These are phyloP conservation scores for Trichosporon coremiiforme DNA, from an alignment of 1,284 basidiomycete genomes.

Conservation along the genomic window DNA sequence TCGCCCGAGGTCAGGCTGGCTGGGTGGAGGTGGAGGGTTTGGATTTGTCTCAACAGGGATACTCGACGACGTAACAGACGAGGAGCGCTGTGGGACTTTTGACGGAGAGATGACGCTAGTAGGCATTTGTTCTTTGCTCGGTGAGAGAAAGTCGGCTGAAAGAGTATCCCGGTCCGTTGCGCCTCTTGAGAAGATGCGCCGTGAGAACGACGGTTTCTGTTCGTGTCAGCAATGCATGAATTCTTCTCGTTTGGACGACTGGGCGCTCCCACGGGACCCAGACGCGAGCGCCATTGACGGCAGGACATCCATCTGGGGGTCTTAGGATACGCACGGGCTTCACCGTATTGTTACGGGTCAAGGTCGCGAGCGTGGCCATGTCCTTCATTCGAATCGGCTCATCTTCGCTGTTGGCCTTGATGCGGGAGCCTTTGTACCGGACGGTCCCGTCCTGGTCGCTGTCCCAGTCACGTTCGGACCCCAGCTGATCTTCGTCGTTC, in stretches of 20 bases:
- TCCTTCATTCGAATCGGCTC: conserved; percentile 43
- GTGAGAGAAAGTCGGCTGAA: conserved; percentile 13
- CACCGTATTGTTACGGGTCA: conserved; percentile 27
- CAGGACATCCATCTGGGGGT: background rate
- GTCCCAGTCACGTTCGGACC: conserved; percentile 22
- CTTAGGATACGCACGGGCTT: conserved; percentile 29
- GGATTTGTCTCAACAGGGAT: background rate
- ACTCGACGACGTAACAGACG: conserved; percentile 23
- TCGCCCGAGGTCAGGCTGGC: background rate
- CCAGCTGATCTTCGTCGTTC: conserved; percentile 21
- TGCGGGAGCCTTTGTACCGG: conserved; percentile 31
- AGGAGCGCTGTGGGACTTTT: conserved; percentile 26
- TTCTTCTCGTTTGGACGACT: conserved; percentile 4
- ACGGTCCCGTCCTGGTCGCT: conserved; percentile 35
- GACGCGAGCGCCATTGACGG: background rate
- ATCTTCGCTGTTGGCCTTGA: conserved; percentile 25
- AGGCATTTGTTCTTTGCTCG: background rate
- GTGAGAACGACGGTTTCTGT: conserved; percentile 31
- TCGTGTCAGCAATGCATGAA: conserved; percentile 7
- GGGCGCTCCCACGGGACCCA: background rate
- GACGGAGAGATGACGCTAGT: conserved; percentile 25
- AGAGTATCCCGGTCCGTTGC: conserved; percentile 31
- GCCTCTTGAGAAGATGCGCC: conserved; percentile 39
- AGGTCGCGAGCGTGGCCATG: conserved; percentile 34
- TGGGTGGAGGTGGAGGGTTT: conserved; percentile 8